Evolutionary conservation across 805 yeast species (phyloP).

Genomic region (Yarrowia yakushimensis): DNA sequence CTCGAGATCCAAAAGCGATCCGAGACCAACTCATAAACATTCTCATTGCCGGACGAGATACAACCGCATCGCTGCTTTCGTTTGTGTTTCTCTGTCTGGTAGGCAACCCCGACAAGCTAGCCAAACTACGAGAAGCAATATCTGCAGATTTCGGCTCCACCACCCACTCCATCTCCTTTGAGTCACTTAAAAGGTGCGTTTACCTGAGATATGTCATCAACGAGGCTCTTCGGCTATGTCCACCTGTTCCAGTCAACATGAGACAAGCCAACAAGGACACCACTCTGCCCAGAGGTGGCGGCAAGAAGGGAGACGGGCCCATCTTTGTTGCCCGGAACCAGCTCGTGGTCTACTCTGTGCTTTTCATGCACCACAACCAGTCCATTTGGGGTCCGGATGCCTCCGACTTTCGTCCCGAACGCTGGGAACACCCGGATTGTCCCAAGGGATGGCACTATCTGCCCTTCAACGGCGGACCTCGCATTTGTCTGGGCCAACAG

Average conservation of each 20-base stretch:
- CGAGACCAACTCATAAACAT: slow-evolving; percentile 52
- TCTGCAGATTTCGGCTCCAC: slow-evolving; percentile 39
- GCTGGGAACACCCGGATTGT: slow-evolving; percentile 40
- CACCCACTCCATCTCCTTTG: slow-evolving; percentile 40
- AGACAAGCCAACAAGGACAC: slow-evolving; percentile 48
- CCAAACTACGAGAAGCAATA: slow-evolving; percentile 41
- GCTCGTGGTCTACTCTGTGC: slow-evolving; percentile 41
- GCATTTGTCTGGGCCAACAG: slow-evolving; percentile 55
- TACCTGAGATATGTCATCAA: slow-evolving; percentile 47
- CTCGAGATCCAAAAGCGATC: slow-evolving; percentile 46
- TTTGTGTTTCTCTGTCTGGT: slow-evolving; percentile 44
- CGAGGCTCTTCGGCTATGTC: slow-evolving; percentile 50
- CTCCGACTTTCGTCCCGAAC: slow-evolving; percentile 45
- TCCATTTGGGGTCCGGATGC: slow-evolving; percentile 47
- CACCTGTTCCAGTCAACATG: slow-evolving; percentile 51
- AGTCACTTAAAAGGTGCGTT: slow-evolving; percentile 47
- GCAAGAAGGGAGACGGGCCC: slow-evolving; percentile 41
- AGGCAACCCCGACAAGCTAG: slow-evolving; percentile 39
- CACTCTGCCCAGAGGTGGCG: slow-evolving; percentile 53
- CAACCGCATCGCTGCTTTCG: slow-evolving; percentile 51
- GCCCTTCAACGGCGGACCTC: slow-evolving; percentile 55
- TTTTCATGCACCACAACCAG: slow-evolving; percentile 44
- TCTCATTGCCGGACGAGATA: slow-evolving; percentile 53
- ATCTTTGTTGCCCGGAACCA: slow-evolving; percentile 46
- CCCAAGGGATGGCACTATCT: slow-evolving; percentile 44